Percentiles rank a stretch among this genome's conserved stretches.
These are phyloP conservation scores for Wallacemonas collosoma DNA, from an alignment of 208 protist genomes.

Conservation along the genomic window DNA sequence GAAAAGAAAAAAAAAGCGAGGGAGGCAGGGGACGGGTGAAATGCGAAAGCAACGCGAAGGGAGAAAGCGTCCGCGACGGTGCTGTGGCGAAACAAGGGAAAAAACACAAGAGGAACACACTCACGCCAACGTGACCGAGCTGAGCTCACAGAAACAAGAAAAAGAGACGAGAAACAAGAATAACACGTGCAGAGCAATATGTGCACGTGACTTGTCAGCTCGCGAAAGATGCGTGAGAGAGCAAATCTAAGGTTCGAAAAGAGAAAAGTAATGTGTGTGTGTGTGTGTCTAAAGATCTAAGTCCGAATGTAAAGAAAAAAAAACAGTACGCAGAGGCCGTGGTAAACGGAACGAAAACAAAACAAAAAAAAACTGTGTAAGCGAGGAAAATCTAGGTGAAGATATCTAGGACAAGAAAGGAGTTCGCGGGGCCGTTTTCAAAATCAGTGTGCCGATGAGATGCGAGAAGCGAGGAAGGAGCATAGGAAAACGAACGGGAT, in stretches of 20 bases:
- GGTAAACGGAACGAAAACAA: constrained; percentile 8
- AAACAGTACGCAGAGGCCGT: neutral
- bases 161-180: neutral
- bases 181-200: neutral
- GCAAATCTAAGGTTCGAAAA: constrained; percentile 9
- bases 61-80: too few relatives aligned
- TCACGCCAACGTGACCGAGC: neutral
- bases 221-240: neutral
- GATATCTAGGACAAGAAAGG: too few relatives aligned
- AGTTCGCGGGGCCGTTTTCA: too few relatives aligned
- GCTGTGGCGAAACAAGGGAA: neutral
- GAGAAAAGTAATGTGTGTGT: constrained; percentile 1
- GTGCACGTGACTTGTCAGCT: neutral
- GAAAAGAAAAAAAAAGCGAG: too few relatives aligned
- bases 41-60: too few relatives aligned
- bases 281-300: constrained; percentile 9
- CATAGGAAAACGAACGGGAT: too few relatives aligned
- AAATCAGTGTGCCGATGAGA: too few relatives aligned
- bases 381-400: constrained; percentile 20
- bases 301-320: constrained; percentile 14
- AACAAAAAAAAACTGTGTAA: constrained; percentile 17
- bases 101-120: neutral
- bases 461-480: too few relatives aligned
- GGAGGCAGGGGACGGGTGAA: too few relatives aligned
- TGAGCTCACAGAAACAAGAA: neutral